Evolutionary conservation across 768 basidiomycete genomes (phyloP), one percentile per base, ranked within the genome.

Genomic region (Tylopilus rubrobrunneus): DNA sequence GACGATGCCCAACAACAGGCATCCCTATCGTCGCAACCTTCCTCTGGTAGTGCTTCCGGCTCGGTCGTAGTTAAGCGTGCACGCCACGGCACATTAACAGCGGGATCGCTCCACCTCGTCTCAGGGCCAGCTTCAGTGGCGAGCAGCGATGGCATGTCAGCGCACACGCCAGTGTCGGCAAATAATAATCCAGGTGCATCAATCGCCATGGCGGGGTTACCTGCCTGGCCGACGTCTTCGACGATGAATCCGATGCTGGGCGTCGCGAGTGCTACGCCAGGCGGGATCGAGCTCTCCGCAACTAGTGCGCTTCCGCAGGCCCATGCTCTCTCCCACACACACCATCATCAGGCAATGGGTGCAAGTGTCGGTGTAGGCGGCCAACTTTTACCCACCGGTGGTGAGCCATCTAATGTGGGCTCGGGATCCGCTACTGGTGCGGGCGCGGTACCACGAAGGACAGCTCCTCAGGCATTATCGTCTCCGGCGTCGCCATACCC

Each of bases 161-260:
- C 44, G 1, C 67, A 62, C 37, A 66, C 64, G 6, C 57, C 59
- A 1, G 52, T 58, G 7, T 58, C 56, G 0, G 58, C 53, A 33
- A 57, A 34, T 21, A 56, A 29, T 47, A 63, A 55, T 28, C 25
- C 51, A 1, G 42, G 51, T 3, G 42, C 63, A 5, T 64, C 69
- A 1, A 58, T 67, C 11, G 55, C 65, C 0, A 51, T 68, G 25
- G 65, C 65, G 4, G 70, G 68, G 3, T 28, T 70, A 21, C 70
- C 70, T 19, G 67, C 70, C 3, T 71, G 70, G 68, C 68, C 68
- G 12, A 65, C 66, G 4, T 17, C 67, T 17, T 66, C 70, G 5
- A n/a, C 64, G 0, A 34, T 68, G 27, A 64, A 70, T 49, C 68
- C 70, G 0, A 70, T 71, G 69, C 44, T 70, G 44, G 66, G 57